Base-by-base conservation (phyloP, 441 rosid genomes). In the Isatis lusitanica region DNA sequence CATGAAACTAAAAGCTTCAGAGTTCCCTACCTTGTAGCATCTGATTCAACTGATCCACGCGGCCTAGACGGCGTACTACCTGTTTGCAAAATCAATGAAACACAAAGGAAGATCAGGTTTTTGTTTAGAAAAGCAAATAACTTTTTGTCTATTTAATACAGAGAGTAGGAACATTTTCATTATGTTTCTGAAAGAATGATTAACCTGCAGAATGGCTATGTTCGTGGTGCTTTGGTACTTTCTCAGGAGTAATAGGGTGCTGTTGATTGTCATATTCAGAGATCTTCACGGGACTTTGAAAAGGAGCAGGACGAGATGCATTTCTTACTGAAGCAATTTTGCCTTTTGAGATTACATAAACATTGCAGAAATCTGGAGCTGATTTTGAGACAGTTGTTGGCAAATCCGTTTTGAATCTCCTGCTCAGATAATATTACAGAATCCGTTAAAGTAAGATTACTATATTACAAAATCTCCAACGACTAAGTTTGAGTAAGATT, bases 331-430 rank as follows among this genome's bases (percentile, higher is more conserved):
- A 83, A 64, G 96, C 81, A 11, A 91, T 64, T 83, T 86, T 95
- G 51, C 95, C 92, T 84, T 91, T 91, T 43, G 92, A 84, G 74
- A 93, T 77, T 35, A 93, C 85, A 75, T 83, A 95, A 11, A 93
- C 92, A 5, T 63, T 90, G 82, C 99, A 95, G 82, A 95, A 95
- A 73, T 93, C 99, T 10, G 99, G 96, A 65, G 97, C 90, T 18
- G 78, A 77, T 80, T 90, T 95, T 9, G 87, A 78, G 9, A 90
- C 83, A 50, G 71, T 55, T 81, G 83, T 85, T 9, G 97, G 92
- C 57, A 87, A 65, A 71, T 88, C 93, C 8, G 88, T 62, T 84
- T 83, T 95, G 83, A 93, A 91, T 81, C 84, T 83, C 77, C 98
- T 93, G 84, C 63, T 69, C 59, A 39, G 11, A 28, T 0, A 33